These are phyloP conservation scores for Cordia subcordata DNA, from an alignment of 257 asterid species.

Conservation along the genomic window DNA sequence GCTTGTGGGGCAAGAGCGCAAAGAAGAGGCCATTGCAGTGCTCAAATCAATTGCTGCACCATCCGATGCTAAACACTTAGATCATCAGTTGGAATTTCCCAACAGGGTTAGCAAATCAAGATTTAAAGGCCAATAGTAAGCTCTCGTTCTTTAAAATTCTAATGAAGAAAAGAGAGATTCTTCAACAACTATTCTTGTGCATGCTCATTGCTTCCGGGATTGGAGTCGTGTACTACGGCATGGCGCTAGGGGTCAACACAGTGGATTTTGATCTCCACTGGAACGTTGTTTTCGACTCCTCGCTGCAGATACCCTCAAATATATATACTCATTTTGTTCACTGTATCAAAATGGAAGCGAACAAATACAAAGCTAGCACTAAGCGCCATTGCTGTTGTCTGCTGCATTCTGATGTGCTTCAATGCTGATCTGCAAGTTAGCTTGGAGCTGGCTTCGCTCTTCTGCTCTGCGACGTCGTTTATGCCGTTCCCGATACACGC, in stretches of 20 bases:
- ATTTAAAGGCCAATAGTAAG: background rate
- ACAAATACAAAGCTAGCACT: conserved; percentile 22
- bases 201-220: background rate
- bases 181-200: background rate
- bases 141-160: background rate
- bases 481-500: conserved; percentile 22
- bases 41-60: background rate
- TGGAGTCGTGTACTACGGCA: background rate
- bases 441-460: conserved; percentile 23
- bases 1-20: background rate
- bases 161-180: background rate
- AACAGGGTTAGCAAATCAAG: background rate
- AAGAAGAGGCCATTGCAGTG: background rate
- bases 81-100: background rate
- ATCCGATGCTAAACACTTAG: background rate
- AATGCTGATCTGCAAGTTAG: conserved; percentile 18
- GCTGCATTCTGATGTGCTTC: conserved; percentile 15
- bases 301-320: conserved; percentile 28
- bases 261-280: background rate
- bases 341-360: conserved; percentile 22
- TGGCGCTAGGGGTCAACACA: background rate
- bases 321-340: conserved; percentile 15
- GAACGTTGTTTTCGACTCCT: background rate
- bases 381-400: conserved; percentile 21
- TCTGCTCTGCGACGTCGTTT: conserved; percentile 17